Conservation (phyloP, 2,329 filamentous ascomycete species). For the Fusarium sp. region DNA sequence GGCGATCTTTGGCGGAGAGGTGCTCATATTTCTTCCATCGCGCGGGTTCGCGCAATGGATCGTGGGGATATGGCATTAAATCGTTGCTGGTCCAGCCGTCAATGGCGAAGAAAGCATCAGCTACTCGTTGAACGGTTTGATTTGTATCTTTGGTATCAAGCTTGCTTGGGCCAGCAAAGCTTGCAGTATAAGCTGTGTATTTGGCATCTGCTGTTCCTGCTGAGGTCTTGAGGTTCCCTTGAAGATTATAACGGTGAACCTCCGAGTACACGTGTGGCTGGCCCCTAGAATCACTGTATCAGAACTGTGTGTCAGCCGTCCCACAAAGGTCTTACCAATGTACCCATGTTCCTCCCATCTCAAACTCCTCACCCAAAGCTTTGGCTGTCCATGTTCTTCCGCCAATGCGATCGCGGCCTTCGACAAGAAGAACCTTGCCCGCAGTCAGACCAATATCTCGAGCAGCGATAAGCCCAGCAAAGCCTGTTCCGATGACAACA, state of each 20-base stretch:
- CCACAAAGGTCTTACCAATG: slow-evolving; percentile 24
- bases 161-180: neutral
- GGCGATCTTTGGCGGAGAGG: slow-evolving; percentile 43
- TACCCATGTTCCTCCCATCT: slow-evolving; percentile 56
- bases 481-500: slow-evolving; percentile 22
- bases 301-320: fast-evolving
- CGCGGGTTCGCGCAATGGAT: slow-evolving; percentile 41
- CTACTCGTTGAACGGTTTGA: slow-evolving; percentile 18
- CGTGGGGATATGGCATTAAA: slow-evolving; percentile 50
- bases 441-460: neutral
- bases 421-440: slow-evolving; percentile 45
- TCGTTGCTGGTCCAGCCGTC: slow-evolving; percentile 44
- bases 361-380: slow-evolving; percentile 47
- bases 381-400: slow-evolving; percentile 53
- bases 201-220: slow-evolving; percentile 9
- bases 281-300: neutral
- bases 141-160: neutral
- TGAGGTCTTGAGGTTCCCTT: slow-evolving; percentile 29
- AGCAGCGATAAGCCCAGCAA: slow-evolving; percentile 20
- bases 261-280: slow-evolving; percentile 33
- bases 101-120: slow-evolving; percentile 44
- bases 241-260: slow-evolving; percentile 27
- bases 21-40: slow-evolving; percentile 40
- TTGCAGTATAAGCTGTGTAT: slow-evolving; percentile 6
- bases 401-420: slow-evolving; percentile 54